Base-by-base conservation (phyloP, 257 asterid species). In the Paraleonurus japonicus region DNA sequence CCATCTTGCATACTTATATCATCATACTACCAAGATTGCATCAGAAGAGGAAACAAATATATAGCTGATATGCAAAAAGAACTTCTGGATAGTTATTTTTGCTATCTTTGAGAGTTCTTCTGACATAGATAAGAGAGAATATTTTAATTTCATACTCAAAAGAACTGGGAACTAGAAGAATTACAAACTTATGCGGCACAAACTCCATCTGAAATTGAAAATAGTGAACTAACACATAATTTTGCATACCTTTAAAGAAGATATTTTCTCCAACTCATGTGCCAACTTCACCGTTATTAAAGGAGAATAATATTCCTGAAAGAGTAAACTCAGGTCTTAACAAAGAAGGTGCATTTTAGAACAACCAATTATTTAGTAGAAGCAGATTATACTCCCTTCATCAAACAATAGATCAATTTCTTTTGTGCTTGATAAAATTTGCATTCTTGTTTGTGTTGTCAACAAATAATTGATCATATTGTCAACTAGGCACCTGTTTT, bases 191-290 rank as follows among this genome's bases (percentile, higher is more conserved):
- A 43, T 3, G 43, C 41, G 48, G 59, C 8, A 73, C 33, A 30
- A 71, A 70, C 33, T 51, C 22, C 15, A 30, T 22, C 51, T 22
- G 28, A 35, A 67, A 27, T 43, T 22, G 28, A 35, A 67, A 27
- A 22, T 3, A 32, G 20, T 53, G 51, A 32, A 47, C 20, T 26
- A 20, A 23, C n/a, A 37, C 8, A 39, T 57, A 27, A 73, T 35
- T 23, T 75, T 67, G 35, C 79, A 67, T 84, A 94, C 99, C 99
- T 91, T 94, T 72, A 91, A 80, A 54, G 91, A 79, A 28, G 77
- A 75, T 74, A 94, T 89, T 77, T 92, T 91, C 85, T 81, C 92
- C 81, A 94, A 86, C 78, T 94, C 96, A 53, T 79, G 82, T 33
- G 92, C 88, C 82, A 94, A 75, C 81, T 88, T 94, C 81, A 94